Evolutionary conservation across 179 eudicot species (phyloP).

Genomic region (Dionaea muscipula): DNA sequence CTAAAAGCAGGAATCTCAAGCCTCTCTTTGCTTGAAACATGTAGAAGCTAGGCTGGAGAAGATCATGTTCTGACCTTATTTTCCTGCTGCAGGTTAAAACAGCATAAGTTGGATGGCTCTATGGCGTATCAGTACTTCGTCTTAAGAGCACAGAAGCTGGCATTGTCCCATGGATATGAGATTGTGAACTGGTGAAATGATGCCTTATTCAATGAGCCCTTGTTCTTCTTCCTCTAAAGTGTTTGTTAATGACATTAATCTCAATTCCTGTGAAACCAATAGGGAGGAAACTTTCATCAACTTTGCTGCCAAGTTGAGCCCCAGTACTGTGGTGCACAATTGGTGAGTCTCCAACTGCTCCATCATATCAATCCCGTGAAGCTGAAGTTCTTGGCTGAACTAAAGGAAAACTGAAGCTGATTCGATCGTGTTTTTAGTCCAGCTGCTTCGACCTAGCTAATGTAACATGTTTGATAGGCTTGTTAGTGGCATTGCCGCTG

Average conservation of each 20-base stretch:
- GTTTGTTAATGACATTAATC: constrained; percentile 3
- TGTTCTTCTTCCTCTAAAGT: neutral
- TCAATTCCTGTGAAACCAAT: constrained; percentile 9
- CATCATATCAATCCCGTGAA: too few relatives aligned
- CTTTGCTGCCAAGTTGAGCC: constrained; percentile 62
- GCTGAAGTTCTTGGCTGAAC: too few relatives aligned
- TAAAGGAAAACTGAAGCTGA: too few relatives aligned
- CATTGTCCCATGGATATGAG: constrained; percentile 78
- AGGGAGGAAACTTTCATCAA: constrained; percentile 96
- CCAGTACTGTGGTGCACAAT: constrained; percentile 70
- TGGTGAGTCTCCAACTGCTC: constrained; percentile 32
- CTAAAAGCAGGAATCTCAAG: too few relatives aligned
- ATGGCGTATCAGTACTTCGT: constrained; percentile 78
- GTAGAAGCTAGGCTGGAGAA: too few relatives aligned
- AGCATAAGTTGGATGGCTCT: constrained; percentile 29
- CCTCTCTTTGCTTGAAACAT: too few relatives aligned
- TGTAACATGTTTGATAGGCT: constrained; percentile 36
- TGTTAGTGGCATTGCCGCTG: constrained; percentile 57
- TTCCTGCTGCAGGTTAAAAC: constrained; percentile 41
- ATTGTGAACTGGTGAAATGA: constrained; percentile 60
- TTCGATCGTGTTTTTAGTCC: too few relatives aligned
- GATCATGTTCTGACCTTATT: neutral
- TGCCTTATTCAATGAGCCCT: neutral
- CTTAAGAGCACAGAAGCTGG: constrained; percentile 70
- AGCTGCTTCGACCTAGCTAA: neutral